Conservation (phyloP, 2,329 filamentous ascomycete genomes). For the Coniochaeta sp. region DNA sequence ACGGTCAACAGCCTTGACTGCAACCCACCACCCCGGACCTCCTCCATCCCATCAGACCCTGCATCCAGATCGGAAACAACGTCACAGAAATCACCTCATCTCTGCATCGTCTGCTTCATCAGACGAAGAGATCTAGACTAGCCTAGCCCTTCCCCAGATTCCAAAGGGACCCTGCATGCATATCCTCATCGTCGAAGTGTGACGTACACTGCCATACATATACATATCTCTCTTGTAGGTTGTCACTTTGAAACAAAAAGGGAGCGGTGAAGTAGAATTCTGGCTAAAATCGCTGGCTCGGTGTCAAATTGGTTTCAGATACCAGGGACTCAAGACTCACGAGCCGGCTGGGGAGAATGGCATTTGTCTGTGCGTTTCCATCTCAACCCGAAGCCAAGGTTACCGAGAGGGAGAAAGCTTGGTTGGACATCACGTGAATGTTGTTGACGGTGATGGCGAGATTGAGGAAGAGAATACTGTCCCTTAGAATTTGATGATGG, state of each 20-base stretch:
- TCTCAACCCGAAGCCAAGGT: background rate
- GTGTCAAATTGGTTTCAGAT: background rate
- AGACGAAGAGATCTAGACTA: background rate
- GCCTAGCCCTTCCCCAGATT: slow-evolving; percentile 1
- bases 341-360: no score
- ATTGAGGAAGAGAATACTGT: no score
- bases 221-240: background rate
- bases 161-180: background rate
- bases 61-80: background rate
- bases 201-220: background rate
- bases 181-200: background rate
- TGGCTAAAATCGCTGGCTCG: background rate
- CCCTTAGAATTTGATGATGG: no score
- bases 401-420: background rate
- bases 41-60: background rate
- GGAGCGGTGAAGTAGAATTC: background rate
- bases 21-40: background rate
- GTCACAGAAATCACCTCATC: background rate
- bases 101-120: no score
- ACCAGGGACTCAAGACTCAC: no score
- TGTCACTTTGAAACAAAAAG: background rate
- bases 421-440: background rate
- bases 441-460: background rate
- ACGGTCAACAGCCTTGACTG: no score
- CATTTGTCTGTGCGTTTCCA: background rate